Conservation (phyloP, 441 rosid species). For the Francoa sonchifolia region DNA sequence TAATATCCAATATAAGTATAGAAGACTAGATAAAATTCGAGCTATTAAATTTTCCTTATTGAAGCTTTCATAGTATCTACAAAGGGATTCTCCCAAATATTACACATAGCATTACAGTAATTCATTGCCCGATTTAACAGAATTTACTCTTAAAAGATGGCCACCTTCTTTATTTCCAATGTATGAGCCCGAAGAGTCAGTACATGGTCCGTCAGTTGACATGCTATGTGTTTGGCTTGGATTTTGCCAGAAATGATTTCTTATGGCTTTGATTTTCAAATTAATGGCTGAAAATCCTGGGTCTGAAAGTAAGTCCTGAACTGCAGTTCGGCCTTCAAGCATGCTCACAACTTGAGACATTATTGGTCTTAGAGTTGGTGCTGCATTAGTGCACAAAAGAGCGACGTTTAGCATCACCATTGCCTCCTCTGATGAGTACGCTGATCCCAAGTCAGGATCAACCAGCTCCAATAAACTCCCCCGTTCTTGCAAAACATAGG, state of each 20-base stretch:
- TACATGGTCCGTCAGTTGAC: conserved; percentile 22
- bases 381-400: conserved; percentile 63
- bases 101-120: neutral
- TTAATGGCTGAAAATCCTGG: conserved; percentile 51
- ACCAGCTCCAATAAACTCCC: conserved; percentile 59
- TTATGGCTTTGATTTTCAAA: conserved; percentile 47
- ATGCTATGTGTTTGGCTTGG: conserved; percentile 43
- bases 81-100: too few species aligned
- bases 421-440: conserved; percentile 54
- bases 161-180: conserved; percentile 25
- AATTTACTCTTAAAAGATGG: conserved; percentile 21
- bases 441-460: conserved; percentile 44
- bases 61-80: too few species aligned
- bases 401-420: conserved; percentile 69
- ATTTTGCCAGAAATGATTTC: conserved; percentile 79
- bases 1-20: too few species aligned
- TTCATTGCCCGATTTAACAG: conserved; percentile 4
- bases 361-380: conserved; percentile 72
- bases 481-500: conserved; percentile 71
- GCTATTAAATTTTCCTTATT: too few species aligned
- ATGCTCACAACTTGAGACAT: conserved; percentile 89
- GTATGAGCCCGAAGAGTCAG: conserved; percentile 26
- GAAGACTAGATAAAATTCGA: too few species aligned
- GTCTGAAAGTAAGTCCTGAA: conserved; percentile 69
- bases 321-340: conserved; percentile 60